Evolutionary conservation across 2,329 filamentous ascomycete genomes (phyloP).

Genomic region (Aspergillus arachidicola): DNA sequence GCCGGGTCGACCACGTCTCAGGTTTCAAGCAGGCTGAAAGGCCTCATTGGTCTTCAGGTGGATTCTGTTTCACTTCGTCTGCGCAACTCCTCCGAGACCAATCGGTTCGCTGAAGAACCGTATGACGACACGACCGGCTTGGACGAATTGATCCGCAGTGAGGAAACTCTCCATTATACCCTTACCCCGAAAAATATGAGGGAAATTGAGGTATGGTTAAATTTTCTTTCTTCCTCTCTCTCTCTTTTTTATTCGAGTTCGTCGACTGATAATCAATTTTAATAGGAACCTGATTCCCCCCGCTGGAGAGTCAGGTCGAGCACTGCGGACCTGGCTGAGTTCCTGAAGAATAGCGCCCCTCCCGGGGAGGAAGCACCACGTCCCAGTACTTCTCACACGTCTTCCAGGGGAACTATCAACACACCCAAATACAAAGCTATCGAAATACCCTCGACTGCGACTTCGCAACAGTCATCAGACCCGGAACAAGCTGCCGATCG

Average conservation of each 20-base stretch:
- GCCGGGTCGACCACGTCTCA: constrained; percentile 44
- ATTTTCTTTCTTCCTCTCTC: no score
- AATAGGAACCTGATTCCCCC: constrained; percentile 37
- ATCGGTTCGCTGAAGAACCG: constrained; percentile 32
- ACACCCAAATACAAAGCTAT: constrained; percentile 30
- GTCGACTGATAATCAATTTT: constrained; percentile 6
- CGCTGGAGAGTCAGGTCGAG: constrained; percentile 36
- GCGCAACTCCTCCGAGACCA: constrained; percentile 42
- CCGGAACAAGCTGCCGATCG: constrained; percentile 68
- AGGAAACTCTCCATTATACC: constrained; percentile 80
- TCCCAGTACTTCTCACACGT: constrained; percentile 23
- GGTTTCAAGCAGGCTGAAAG: constrained; percentile 46
- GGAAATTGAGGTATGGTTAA: constrained; percentile 66
- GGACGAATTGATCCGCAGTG: constrained; percentile 78
- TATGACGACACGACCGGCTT: constrained; percentile 67
- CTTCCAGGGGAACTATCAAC: constrained; percentile 24
- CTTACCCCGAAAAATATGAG: constrained; percentile 79
- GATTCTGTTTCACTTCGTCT: constrained; percentile 33
- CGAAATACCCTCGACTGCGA: constrained; percentile 16
- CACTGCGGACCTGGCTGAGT: constrained; percentile 42
- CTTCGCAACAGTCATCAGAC: constrained; percentile 25
- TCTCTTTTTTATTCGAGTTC: no score
- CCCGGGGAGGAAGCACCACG: constrained; percentile 28
- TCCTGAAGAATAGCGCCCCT: constrained; percentile 40
- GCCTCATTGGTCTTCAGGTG: constrained; percentile 39